phyloP scores from a whole-genome alignment of 2,329 filamentous ascomycete species.

The Apiospora phragmitis region DNA sequence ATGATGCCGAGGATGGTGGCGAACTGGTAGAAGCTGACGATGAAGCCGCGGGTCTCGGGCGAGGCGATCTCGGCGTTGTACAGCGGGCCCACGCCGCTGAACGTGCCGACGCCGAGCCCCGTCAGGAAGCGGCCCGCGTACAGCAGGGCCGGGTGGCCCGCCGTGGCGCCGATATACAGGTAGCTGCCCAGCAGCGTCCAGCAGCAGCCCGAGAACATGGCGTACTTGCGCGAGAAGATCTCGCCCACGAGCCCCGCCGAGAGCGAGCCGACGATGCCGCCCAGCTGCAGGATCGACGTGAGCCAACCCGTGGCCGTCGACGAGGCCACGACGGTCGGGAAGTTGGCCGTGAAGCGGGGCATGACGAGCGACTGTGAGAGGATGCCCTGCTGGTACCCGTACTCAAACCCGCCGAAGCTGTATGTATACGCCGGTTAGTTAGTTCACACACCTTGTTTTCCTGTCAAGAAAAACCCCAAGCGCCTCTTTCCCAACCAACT shows the following conservation, averaged over 20 bases:
- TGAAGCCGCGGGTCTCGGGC: slow-evolving; percentile 21
- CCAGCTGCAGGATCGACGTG: slow-evolving; percentile 51
- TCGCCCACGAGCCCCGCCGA: slow-evolving; percentile 55
- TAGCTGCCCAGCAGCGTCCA: slow-evolving; percentile 43
- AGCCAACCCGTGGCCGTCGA: slow-evolving; percentile 46
- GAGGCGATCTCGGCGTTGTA: slow-evolving; percentile 28
- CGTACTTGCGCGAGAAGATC: slow-evolving; percentile 51
- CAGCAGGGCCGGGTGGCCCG: slow-evolving; percentile 43
- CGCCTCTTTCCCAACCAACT: slow-evolving; percentile 15
- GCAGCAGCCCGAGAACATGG: slow-evolving; percentile 49
- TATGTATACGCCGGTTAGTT: background rate
- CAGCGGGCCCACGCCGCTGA: slow-evolving; percentile 18
- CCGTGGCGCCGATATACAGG: slow-evolving; percentile 48
- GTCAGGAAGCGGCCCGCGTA: slow-evolving; percentile 58
- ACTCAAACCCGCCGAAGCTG: slow-evolving; percentile 52
- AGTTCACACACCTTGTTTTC: background rate
- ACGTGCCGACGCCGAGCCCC: slow-evolving; percentile 48
- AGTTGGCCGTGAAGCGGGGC: slow-evolving; percentile 49
- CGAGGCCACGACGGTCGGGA: slow-evolving; percentile 47
- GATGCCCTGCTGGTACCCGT: slow-evolving; percentile 57
- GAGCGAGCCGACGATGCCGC: slow-evolving; percentile 56
- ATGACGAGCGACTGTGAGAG: slow-evolving; percentile 55
- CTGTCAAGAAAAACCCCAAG: background rate
- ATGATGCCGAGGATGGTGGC: slow-evolving; percentile 30
- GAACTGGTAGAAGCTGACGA: slow-evolving; percentile 25